Evolutionary conservation across 495 filamentous ascomycete genomes (phyloP).

Genomic region (Aspergillus bridgeri): DNA sequence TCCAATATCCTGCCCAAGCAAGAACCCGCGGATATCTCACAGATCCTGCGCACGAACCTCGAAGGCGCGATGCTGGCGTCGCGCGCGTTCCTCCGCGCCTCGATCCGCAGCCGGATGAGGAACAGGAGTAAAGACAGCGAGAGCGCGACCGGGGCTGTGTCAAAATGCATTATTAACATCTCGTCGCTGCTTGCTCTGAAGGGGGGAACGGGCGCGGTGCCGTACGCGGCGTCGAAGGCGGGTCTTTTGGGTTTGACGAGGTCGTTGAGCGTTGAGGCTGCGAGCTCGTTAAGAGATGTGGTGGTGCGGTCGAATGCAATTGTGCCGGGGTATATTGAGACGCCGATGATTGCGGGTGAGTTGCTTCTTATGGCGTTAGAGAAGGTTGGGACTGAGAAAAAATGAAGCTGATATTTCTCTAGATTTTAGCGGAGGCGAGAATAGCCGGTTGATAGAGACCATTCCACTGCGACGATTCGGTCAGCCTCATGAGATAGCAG

Average conservation of each 20-base stretch:
- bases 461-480: conserved; percentile 75
- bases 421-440: conserved; percentile 39
- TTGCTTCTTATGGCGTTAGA: conserved; percentile 8
- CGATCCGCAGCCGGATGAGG: conserved; percentile 35
- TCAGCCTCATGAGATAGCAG: conserved; percentile 66
- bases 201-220: conserved; percentile 59
- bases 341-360: conserved; percentile 70
- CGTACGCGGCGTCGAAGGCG: conserved; percentile 79
- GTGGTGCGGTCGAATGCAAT: conserved; percentile 74
- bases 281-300: conserved; percentile 29
- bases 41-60: conserved; percentile 65
- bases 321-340: conserved; percentile 79
- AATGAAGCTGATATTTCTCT: neutral
- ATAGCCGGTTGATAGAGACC: conserved; percentile 29
- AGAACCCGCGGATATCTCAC: conserved; percentile 34
- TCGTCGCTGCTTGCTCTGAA: conserved; percentile 67
- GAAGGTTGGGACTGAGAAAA: neutral
- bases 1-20: conserved; percentile 53
- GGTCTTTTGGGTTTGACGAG: conserved; percentile 74
- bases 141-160: conserved; percentile 4
- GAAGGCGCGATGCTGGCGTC: conserved; percentile 66
- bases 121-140: conserved; percentile 13
- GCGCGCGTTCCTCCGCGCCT: conserved; percentile 47
- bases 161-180: conserved; percentile 73
- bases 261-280: conserved; percentile 62